phyloP scores from a whole-genome alignment of 2,329 filamentous ascomycete species.

The Graphilbum sp. region DNA sequence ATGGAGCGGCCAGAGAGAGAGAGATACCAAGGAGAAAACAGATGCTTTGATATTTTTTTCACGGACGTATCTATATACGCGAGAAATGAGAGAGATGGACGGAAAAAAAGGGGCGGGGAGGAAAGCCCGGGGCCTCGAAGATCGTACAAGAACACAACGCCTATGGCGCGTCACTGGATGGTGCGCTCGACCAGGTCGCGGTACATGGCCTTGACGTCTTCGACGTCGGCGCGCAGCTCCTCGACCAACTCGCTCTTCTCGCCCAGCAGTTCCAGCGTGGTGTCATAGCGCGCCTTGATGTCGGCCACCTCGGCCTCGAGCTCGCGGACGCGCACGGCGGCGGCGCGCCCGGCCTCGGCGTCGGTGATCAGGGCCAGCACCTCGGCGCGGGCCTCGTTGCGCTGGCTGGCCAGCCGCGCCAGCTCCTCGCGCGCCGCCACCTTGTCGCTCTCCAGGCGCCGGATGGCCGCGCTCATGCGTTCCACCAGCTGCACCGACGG shows the following conservation, averaged over 20 bases:
- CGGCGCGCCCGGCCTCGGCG: constrained; percentile 50
- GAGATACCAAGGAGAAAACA: background rate
- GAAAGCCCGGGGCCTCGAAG: too few species aligned
- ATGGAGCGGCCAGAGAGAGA: too few species aligned
- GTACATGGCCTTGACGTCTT: constrained; percentile 93
- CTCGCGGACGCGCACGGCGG: constrained; percentile 40
- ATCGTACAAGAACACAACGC: too few species aligned
- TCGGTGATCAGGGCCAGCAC: constrained; percentile 86
- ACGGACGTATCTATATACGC: too few species aligned
- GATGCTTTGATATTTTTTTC: too few species aligned
- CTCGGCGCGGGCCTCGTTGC: constrained; percentile 81
- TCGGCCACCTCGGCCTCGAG: constrained; percentile 51
- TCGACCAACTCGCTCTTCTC: constrained; percentile 95
- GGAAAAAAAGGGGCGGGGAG: background rate
- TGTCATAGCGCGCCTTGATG: constrained; percentile 68
- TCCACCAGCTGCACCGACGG: constrained; percentile 92
- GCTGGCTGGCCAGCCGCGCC: constrained; percentile 59
- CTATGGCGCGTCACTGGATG: constrained; percentile 24
- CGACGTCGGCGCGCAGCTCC: constrained; percentile 74
- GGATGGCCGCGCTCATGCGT: constrained; percentile 85
- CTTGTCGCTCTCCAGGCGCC: constrained; percentile 81
- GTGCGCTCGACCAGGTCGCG: constrained; percentile 79
- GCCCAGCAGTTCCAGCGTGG: constrained; percentile 82
- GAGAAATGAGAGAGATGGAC: background rate
- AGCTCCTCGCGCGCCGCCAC: constrained; percentile 80